A percentile compares a stretch with the other conserved stretches of the same genome.
Evolutionary conservation across 805 yeast species (phyloP).

Genomic region (Candida gorgasii): DNA sequence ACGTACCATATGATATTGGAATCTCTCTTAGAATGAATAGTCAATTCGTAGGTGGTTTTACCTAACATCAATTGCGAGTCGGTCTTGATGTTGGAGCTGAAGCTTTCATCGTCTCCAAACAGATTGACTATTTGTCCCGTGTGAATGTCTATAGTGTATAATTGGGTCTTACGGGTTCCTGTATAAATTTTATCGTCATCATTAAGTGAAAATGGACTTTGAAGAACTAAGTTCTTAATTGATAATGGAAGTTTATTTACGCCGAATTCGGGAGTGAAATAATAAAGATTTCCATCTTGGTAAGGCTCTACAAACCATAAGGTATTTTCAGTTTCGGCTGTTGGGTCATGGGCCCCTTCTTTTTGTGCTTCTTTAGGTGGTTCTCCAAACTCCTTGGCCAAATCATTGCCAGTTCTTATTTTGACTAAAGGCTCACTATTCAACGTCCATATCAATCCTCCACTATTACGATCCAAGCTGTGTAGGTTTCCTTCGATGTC

Average conservation of each 20-base stretch:
- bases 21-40: constrained; percentile 73
- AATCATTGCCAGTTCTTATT: constrained; percentile 24
- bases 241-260: constrained; percentile 79
- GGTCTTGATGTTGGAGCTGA: constrained; percentile 22
- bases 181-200: constrained; percentile 85
- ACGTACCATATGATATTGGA: constrained; percentile 72
- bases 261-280: constrained; percentile 73
- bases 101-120: constrained; percentile 52
- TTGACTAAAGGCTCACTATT: constrained; percentile 62
- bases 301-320: constrained; percentile 92
- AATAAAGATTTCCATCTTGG: constrained; percentile 80
- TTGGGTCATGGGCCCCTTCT: background rate
- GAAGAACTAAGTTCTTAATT: constrained; percentile 71
- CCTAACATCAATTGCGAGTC: constrained; percentile 57
- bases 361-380: no score
- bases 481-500: constrained; percentile 88
- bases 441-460: constrained; percentile 75
- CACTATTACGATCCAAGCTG: constrained; percentile 74
- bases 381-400: no score
- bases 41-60: constrained; percentile 67
- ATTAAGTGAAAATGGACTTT: constrained; percentile 79
- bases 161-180: constrained; percentile 74
- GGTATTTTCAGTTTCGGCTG: constrained; percentile 22
- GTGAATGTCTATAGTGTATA: constrained; percentile 69
- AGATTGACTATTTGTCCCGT: constrained; percentile 74